Base-by-base conservation (phyloP, 2,329 filamentous ascomycete genomes). In the Fusarium transvaalense region DNA sequence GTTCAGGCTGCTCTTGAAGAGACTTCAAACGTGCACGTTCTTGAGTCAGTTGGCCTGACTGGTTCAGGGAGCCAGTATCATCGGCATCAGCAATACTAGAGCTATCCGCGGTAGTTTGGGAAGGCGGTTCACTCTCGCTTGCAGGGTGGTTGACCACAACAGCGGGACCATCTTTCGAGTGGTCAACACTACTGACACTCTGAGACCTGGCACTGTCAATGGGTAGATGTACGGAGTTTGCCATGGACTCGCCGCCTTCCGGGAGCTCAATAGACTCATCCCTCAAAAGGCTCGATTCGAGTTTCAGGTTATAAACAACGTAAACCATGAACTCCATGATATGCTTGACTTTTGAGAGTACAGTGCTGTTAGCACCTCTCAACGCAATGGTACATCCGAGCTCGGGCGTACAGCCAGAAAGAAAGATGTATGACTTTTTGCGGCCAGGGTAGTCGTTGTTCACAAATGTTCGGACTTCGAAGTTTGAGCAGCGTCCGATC, bases 301-400 rank as follows among this genome's bases (percentile, higher is more conserved):
- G 85, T 76, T 97, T 97, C 54, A 99, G 84, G 74, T 97, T 99
- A 80, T 99, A 99, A 14, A 98, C 94, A 21, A 99, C 97, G 72
- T 98, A 99, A 37, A 97, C 92, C 95, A 99, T 97, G 76, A 99
- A 98, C 76, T 99, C 96, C 13, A 95, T 96, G 70, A 99, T 96
- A 53, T 89, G 88, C 80, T 99, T 99, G 78, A 99, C 89, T 72
- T 90, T 92, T 2, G 89, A 84, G 19, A 99, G 84, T 1, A 89
- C 84, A 47, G 87, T 82, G 31, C 89, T 90, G 61, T 91, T 89
- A 5, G 91, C 92, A 2, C 96, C 96, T 45, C 96, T 90, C 23
- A 99, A 83, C 14, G 94, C 93, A 71, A 99, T 97, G 1, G 96
- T 99, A 76, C 96, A 98, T 0, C 96, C 97, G 3, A 99, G 87